Percentiles rank a stretch among this genome's conserved stretches.
phyloP scores from a whole-genome alignment of 2,329 filamentous ascomycete genomes.

The Fusarium torulosum region DNA sequence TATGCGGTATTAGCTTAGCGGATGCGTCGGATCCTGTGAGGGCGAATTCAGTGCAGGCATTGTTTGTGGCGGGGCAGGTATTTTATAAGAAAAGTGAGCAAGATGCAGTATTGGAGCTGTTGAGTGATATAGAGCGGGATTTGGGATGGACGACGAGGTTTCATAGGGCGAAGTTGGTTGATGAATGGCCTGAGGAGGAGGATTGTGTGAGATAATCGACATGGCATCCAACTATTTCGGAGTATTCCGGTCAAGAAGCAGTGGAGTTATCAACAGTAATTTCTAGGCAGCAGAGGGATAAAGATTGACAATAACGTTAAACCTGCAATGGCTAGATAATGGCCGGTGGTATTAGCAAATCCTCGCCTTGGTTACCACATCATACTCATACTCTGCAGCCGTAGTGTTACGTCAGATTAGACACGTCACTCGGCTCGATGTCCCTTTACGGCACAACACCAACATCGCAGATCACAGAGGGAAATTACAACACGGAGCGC shows the following conservation, averaged over 20 bases:
- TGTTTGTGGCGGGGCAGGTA: conserved; percentile 44
- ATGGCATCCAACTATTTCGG: neutral
- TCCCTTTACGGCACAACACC: neutral
- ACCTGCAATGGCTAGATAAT: neutral
- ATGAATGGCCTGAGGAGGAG: conserved; percentile 33
- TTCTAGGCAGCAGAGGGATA: too few species aligned
- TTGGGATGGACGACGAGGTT: conserved; percentile 69
- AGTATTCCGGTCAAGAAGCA: too few species aligned
- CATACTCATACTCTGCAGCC: neutral
- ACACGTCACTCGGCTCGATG: conserved; percentile 13
- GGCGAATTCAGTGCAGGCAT: conserved; percentile 39
- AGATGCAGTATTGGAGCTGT: conserved; percentile 64
- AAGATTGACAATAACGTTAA: neutral
- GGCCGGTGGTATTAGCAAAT: neutral
- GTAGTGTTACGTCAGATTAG: neutral
- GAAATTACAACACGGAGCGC: neutral
- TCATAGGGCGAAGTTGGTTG: conserved; percentile 34
- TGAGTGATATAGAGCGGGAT: conserved; percentile 71
- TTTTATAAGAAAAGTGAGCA: conserved; percentile 65
- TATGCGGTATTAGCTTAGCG: conserved; percentile 41
- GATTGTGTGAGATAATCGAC: neutral
- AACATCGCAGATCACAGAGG: neutral
- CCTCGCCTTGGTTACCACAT: neutral
- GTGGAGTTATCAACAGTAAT: neutral
- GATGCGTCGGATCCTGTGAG: conserved; percentile 36